Evolutionary conservation across 176 grass and related monocot genomes (phyloP), one percentile per base, ranked within the genome.

Genomic region (Chloris gayana): DNA sequence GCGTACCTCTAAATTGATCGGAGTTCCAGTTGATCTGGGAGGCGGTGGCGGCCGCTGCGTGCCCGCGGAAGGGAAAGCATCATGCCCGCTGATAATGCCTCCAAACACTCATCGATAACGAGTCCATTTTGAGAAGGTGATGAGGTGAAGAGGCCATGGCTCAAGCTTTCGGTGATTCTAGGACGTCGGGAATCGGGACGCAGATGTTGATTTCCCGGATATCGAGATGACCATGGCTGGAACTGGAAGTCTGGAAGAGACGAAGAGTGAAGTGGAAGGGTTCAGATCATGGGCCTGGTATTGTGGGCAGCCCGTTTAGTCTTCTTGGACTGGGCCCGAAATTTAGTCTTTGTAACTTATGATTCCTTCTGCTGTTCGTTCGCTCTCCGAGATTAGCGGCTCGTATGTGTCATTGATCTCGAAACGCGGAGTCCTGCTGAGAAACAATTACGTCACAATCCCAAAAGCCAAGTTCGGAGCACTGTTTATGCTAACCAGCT

Each of bases 1-100:
- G 22, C 61, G 21, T 67, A 78, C 76, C 76, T 66, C 44, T 29
- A 66, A 34, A 44, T 44, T 44, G 41, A 44, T 44, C 9, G 41
- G 41, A 44, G 41, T 44, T 44, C 41, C 41, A 78, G 18, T 10
- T 8, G 21, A 78, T 78, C 12, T 78, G 13, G 61, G 11, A 4
- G 74, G 57, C 1, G 37, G 38, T 56, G 49, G 49, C 34, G 54
- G 3, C 47, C 3, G 72, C 0, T 58, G 21, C 9, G 19, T 21
- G 39, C 22, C 7, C 46, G 39, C 18, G 7, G 75, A 77, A 77
- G 59, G 53, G 37, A 24, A 72, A 72, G 45, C 10, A 49, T 33
- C 59, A 33, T 32, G 59, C 41, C 27, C 31, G 5, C 26, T 64
- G 22, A 49, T 65, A 25, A 61, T 29, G 25, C 25, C 25, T 61